A percentile compares a stretch with the other conserved stretches of the same genome.
Evolutionary conservation across 192 early-diverging fungal species (phyloP).

Genomic region (Gorgonomyces haynaldii): DNA sequence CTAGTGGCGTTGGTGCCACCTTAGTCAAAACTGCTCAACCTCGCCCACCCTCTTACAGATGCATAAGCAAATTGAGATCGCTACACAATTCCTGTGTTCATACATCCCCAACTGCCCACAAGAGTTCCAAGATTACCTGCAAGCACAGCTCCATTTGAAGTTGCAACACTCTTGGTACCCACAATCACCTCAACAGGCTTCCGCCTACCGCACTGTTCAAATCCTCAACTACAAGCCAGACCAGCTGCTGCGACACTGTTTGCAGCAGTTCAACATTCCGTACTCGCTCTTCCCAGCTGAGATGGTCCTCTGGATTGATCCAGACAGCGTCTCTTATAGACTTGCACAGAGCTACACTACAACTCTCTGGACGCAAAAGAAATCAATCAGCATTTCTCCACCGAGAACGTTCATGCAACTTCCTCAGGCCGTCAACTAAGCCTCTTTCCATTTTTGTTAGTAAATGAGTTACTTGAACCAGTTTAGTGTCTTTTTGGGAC

Average conservation of each 20-base stretch:
- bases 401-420: no score
- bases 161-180: conserved; percentile 7
- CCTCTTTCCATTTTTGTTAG: no score
- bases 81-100: conserved; percentile 1
- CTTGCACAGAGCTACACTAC: background rate
- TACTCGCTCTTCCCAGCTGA: background rate
- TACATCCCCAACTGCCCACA: background rate
- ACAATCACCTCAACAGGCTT: background rate
- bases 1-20: background rate
- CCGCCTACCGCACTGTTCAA: background rate
- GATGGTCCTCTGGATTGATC: conserved; percentile 7
- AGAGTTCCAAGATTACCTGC: conserved; percentile 2
- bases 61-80: conserved; percentile 8
- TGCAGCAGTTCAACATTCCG: background rate
- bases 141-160: conserved; percentile 1
- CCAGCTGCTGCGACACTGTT: background rate
- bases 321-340: conserved; percentile 1
- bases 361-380: conserved; percentile 7
- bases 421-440: no score
- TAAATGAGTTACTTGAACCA: no score
- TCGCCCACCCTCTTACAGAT: conserved; percentile 2
- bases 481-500: no score
- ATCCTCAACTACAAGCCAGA: background rate
- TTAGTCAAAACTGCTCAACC: background rate
- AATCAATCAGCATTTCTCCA: no score